Evolutionary conservation across 345 rosid genomes (phyloP).

Genomic region (Streptanthus diversifolius): DNA sequence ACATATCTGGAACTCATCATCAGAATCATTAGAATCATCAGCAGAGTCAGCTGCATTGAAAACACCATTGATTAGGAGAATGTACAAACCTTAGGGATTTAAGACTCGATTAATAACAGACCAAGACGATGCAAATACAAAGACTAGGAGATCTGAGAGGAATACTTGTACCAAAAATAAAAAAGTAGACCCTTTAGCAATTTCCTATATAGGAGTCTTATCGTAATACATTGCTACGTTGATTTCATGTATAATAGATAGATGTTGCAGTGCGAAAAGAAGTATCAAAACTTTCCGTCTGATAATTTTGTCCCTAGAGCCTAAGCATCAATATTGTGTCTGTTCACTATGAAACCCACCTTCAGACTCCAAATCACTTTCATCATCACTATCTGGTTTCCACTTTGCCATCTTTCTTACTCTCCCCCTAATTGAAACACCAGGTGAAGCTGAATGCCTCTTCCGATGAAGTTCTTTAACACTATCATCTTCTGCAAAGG

Average conservation of each 20-base stretch:
- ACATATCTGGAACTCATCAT: constrained; percentile 98
- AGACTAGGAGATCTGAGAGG: constrained; percentile 8
- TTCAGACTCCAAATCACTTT: constrained; percentile 79
- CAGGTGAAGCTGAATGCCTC: constrained; percentile 88
- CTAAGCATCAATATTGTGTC: constrained; percentile 12
- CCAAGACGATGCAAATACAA: constrained; percentile 6
- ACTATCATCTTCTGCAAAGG: constrained; percentile 69
- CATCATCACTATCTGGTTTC: constrained; percentile 83
- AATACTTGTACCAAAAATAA: neutral
- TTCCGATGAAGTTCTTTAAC: constrained; percentile 84
- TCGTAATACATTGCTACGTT: neutral
- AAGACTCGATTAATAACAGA: neutral
- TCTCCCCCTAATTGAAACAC: constrained; percentile 86
- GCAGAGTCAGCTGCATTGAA: constrained; percentile 74
- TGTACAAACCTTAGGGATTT: constrained; percentile 9
- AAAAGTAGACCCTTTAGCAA: neutral
- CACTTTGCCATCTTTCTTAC: constrained; percentile 89
- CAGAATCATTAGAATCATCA: constrained; percentile 78
- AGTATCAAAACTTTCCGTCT: neutral
- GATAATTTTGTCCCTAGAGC: constrained; percentile 9
- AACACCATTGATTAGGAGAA: constrained; percentile 20
- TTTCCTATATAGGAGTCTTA: constrained; percentile 6
- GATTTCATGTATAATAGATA: neutral
- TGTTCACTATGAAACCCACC: constrained; percentile 47
- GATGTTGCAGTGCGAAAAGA: neutral